These are phyloP conservation scores for Euphrasia confusa DNA, from an alignment of 257 asterid genomes.

Conservation along the genomic window DNA sequence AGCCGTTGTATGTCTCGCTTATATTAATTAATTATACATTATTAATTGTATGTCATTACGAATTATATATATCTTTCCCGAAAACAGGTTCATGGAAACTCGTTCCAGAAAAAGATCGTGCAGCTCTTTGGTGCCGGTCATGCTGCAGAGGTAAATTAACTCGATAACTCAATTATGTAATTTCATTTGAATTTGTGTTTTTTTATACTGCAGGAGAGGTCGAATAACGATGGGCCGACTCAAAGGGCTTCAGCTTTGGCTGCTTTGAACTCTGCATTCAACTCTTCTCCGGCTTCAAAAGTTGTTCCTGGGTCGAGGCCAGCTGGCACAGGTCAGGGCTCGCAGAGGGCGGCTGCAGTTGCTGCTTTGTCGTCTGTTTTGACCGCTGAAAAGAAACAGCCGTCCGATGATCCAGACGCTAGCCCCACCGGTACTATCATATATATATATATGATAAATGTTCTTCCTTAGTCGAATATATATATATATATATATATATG, in stretches of 20 bases:
- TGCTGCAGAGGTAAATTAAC: conserved; percentile 66
- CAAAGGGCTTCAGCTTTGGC: conserved; percentile 99
- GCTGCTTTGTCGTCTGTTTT: conserved; percentile 86
- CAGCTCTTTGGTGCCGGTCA: conserved; percentile 70
- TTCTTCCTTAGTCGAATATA: no score
- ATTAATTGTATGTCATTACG: no score
- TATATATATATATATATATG: background rate
- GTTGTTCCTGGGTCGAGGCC: conserved; percentile 40
- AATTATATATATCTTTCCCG: conserved; percentile 11
- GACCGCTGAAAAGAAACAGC: conserved; percentile 65
- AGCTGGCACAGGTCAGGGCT: conserved; percentile 52
- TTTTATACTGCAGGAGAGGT: conserved; percentile 40
- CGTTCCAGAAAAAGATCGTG: conserved; percentile 91
- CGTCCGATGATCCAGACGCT: conserved; percentile 27
- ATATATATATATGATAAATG: no score
- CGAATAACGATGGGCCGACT: conserved; percentile 76
- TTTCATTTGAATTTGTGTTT: no score
- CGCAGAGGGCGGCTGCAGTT: conserved; percentile 93
- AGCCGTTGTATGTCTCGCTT: conserved; percentile 56
- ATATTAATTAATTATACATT: background rate
- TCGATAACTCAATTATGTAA: no score
- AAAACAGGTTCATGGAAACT: conserved; percentile 82
- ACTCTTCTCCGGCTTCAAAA: conserved; percentile 47
- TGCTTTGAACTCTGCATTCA: conserved; percentile 90
- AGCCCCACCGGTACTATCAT: conserved; percentile 43